Evolutionary conservation across 2,329 filamentous ascomycete genomes (phyloP).

Genomic region (Cladophialophora yegresii): DNA sequence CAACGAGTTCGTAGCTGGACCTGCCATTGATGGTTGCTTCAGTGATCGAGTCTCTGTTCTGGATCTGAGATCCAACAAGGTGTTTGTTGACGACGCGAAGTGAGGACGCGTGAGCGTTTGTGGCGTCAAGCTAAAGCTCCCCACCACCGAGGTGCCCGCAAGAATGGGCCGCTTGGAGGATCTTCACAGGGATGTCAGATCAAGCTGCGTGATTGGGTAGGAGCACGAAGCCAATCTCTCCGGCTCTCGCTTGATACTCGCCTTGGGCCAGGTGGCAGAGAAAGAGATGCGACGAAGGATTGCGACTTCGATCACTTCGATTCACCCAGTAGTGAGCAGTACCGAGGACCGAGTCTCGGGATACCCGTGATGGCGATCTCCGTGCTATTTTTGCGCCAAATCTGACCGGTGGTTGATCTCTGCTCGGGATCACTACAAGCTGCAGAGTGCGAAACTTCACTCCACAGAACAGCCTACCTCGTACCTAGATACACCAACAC

Average conservation of each 20-base stretch:
- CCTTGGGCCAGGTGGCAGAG: background rate
- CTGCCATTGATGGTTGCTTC: background rate
- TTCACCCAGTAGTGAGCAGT: background rate
- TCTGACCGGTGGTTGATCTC: background rate
- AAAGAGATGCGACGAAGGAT: background rate
- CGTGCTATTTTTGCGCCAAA: background rate
- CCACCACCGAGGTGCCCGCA: too few species aligned
- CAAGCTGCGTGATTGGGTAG: background rate
- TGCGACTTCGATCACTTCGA: background rate
- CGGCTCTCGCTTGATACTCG: background rate
- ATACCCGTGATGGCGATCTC: background rate
- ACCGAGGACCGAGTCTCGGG: background rate
- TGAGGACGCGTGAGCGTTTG: background rate
- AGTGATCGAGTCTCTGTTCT: background rate
- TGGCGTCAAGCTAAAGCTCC: conserved; percentile 4
- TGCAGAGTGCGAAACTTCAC: background rate
- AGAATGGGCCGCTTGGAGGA: background rate
- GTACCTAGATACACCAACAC: too few species aligned
- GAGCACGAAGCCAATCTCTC: background rate
- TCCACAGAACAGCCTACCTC: too few species aligned
- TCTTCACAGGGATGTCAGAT: background rate
- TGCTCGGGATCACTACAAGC: background rate
- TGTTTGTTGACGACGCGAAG: background rate
- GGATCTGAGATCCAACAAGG: background rate
- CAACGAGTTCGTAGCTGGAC: background rate